phyloP scores from a whole-genome alignment of 305 asterid genomes.

The Fraxinus sp. region DNA sequence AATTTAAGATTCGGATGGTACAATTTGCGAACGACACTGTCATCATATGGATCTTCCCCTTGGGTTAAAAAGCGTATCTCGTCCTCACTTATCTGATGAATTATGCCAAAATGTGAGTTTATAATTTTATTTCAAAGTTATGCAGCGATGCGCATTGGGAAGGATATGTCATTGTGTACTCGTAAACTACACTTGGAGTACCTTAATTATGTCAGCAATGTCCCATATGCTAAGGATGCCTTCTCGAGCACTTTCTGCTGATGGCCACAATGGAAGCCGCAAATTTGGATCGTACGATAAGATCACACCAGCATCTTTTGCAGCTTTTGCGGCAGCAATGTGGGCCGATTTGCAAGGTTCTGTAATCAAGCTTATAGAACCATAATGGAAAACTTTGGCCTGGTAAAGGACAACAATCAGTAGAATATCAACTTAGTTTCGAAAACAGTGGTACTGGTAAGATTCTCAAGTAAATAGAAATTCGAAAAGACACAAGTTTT shows the following conservation, averaged over 20 bases:
- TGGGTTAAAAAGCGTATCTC: conserved; percentile 82
- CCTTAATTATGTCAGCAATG: conserved; percentile 90
- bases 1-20: conserved; percentile 78
- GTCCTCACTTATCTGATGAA: conserved; percentile 80
- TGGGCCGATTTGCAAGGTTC: conserved; percentile 98
- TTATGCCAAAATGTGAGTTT: conserved; percentile 19
- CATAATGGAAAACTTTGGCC: conserved; percentile 91
- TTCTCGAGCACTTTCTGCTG: conserved; percentile 90
- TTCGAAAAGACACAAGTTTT: background rate
- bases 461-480: background rate
- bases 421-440: background rate
- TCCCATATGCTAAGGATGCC: conserved; percentile 98
- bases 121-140: background rate
- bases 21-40: conserved; percentile 74
- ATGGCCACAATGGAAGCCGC: conserved; percentile 96
- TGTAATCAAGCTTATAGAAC: conserved; percentile 93
- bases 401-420: conserved; percentile 29
- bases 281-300: conserved; percentile 95
- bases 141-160: background rate
- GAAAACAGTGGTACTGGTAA: background rate
- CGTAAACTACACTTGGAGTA: conserved; percentile 22
- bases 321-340: conserved; percentile 79
- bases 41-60: conserved; percentile 95
- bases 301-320: conserved; percentile 87
- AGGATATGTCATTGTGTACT: background rate